phyloP scores from a whole-genome alignment of 352 stramenopile species.

The Phytophthora foliorum region DNA sequence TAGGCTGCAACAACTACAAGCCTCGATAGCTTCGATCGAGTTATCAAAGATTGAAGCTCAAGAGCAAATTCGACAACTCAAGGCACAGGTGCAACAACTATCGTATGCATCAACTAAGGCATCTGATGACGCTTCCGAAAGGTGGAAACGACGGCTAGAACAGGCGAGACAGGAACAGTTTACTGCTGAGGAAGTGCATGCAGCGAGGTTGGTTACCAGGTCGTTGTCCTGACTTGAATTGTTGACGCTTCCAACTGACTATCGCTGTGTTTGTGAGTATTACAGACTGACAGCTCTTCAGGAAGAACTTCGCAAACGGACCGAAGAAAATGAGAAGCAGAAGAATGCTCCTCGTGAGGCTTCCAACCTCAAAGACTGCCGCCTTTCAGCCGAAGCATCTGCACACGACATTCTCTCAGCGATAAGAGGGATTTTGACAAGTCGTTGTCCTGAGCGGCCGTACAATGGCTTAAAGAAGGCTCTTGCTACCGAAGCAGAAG shows the following conservation, averaged over 20 bases:
- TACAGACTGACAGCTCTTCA: constrained; percentile 43
- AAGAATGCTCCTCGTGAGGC: constrained; percentile 27
- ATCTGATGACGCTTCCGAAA: constrained; percentile 41
- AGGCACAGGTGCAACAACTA: constrained; percentile 56
- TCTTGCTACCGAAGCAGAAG: constrained; percentile 69
- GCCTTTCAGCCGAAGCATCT: constrained; percentile 53
- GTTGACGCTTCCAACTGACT: background rate
- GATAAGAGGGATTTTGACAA: constrained; percentile 74
- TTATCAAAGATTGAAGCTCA: constrained; percentile 53
- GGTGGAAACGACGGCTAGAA: constrained; percentile 70
- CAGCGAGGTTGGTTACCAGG: constrained; percentile 45
- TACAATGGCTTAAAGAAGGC: constrained; percentile 89
- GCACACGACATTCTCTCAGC: constrained; percentile 71
- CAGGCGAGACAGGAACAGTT: constrained; percentile 61
- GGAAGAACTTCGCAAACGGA: constrained; percentile 32
- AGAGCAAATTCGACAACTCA: constrained; percentile 58
- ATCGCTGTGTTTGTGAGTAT: background rate
- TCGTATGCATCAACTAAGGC: constrained; percentile 22
- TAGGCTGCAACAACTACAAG: constrained; percentile 36
- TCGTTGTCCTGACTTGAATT: background rate
- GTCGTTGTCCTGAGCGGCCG: constrained; percentile 63
- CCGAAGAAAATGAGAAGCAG: constrained; percentile 35
- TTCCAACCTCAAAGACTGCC: constrained; percentile 64
- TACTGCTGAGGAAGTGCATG: constrained; percentile 48
- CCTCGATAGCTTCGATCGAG: constrained; percentile 40